phyloP scores from a whole-genome alignment of 139 green algal species.

The Chlamydomonas urium region DNA sequence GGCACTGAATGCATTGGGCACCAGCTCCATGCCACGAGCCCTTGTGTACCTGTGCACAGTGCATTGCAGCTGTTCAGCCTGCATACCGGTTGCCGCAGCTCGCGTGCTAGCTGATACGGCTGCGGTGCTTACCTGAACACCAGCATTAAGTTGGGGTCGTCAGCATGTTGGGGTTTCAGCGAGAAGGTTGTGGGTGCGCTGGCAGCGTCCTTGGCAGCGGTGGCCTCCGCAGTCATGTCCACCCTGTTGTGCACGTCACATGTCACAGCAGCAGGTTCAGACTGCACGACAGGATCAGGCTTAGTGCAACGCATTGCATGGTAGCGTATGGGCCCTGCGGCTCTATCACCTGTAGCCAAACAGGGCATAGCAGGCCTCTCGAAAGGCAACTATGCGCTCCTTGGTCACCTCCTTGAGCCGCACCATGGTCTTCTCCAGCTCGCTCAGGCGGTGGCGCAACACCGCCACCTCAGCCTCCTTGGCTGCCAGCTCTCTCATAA shows the following conservation, averaged over 20 bases:
- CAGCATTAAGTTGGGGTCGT: slow-evolving; percentile 40
- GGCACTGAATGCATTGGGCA: slow-evolving; percentile 52
- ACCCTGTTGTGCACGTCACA: no score
- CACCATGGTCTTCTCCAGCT: slow-evolving; percentile 34
- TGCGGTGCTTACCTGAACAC: slow-evolving; percentile 39
- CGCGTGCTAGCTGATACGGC: no score
- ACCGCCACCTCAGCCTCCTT: slow-evolving; percentile 45
- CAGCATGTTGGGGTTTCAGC: slow-evolving; percentile 50
- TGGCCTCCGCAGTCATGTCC: slow-evolving; percentile 63
- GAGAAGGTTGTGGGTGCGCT: slow-evolving; percentile 53
- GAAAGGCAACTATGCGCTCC: slow-evolving; percentile 60
- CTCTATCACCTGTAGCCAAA: slow-evolving; percentile 76
- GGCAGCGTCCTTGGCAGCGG: slow-evolving; percentile 25
- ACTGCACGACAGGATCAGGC: neutral
- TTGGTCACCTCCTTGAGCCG: slow-evolving; percentile 71
- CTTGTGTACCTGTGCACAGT: slow-evolving; percentile 22
- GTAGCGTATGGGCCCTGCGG: no score
- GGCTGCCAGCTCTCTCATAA: no score
- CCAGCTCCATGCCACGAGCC: slow-evolving; percentile 44
- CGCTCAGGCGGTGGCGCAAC: slow-evolving; percentile 37
- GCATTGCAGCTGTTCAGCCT: no score
- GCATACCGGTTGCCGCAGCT: no score
- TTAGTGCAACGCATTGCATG: no score
- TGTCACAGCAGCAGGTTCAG: no score
- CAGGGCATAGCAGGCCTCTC: slow-evolving; percentile 63